Conservation (phyloP, 805 yeast species). For the Osmozyma mogii region DNA sequence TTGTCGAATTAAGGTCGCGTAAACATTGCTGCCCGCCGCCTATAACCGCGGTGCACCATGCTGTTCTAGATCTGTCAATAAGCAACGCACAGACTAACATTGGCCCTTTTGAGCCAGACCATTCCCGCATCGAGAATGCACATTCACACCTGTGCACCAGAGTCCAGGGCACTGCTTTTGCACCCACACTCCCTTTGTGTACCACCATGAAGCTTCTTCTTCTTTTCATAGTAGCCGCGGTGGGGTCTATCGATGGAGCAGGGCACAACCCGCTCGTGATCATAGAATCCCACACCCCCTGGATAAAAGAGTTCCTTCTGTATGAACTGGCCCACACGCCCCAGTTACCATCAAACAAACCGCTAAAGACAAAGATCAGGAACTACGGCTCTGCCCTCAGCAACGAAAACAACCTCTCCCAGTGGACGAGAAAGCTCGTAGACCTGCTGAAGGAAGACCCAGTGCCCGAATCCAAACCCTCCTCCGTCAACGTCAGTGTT, state of each 20-base stretch:
- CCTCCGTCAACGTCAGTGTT: too few relatives aligned
- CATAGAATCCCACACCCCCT: slow-evolving; percentile 11
- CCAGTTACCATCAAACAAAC: slow-evolving; percentile 6
- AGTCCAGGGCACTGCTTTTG: neutral
- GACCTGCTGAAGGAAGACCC: too few relatives aligned
- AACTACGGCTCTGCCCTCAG: slow-evolving; percentile 20
- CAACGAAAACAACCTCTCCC: slow-evolving; percentile 17
- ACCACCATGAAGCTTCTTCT: slow-evolving; percentile 1
- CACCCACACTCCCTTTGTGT: neutral
- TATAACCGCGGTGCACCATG: neutral
- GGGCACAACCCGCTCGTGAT: slow-evolving; percentile 5
- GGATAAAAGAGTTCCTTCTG: slow-evolving; percentile 18
- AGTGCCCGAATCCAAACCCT: too few relatives aligned
- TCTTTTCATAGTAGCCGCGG: slow-evolving; percentile 6
- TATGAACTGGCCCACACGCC: slow-evolving; percentile 7
- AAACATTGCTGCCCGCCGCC: too few relatives aligned
- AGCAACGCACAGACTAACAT: neutral
- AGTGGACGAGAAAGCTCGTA: slow-evolving; percentile 15
- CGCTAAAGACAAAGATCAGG: slow-evolving; percentile 18
- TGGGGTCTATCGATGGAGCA: slow-evolving; percentile 8
- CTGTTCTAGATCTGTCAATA: neutral
- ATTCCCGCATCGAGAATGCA: slow-evolving; percentile 5
- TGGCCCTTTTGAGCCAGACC: neutral
- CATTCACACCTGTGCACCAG: neutral
- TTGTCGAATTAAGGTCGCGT: too few relatives aligned